A percentile compares a stretch with the other conserved stretches of the same genome.
phyloP scores from a whole-genome alignment of 768 basidiomycete species.

The Hypholoma fasciculare region DNA sequence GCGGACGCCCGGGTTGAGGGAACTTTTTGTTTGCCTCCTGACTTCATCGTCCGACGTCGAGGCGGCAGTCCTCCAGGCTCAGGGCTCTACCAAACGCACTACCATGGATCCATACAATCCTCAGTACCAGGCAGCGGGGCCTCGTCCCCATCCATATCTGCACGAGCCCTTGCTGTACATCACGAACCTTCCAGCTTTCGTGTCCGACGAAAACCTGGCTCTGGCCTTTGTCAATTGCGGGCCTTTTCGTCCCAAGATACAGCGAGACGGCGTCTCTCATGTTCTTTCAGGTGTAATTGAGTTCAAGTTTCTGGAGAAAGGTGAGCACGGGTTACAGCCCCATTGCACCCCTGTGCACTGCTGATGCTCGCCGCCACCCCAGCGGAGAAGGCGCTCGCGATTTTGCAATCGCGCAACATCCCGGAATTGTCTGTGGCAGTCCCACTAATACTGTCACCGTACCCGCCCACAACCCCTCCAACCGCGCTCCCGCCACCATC shows the following conservation, averaged over 20 bases:
- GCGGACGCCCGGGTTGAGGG: slow-evolving; percentile 8
- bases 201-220: slow-evolving; percentile 78
- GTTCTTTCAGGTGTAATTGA: slow-evolving; percentile 75
- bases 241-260: slow-evolving; percentile 79
- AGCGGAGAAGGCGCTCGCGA: slow-evolving; percentile 91
- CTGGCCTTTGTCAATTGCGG: slow-evolving; percentile 71
- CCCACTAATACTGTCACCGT: slow-evolving; percentile 74
- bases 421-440: slow-evolving; percentile 60
- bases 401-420: slow-evolving; percentile 74
- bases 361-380: slow-evolving; percentile 15
- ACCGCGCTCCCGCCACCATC: slow-evolving; percentile 74
- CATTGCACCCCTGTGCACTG: slow-evolving; percentile 5
- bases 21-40: slow-evolving; percentile 21
- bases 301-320: slow-evolving; percentile 81
- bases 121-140: slow-evolving; percentile 32
- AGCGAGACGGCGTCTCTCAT: slow-evolving; percentile 53
- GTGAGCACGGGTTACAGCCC: slow-evolving; percentile 37
- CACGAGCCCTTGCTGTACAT: slow-evolving; percentile 83
- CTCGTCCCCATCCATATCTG: slow-evolving; percentile 77
- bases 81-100: slow-evolving; percentile 27
- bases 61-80: slow-evolving; percentile 23
- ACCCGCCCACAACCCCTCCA: slow-evolving; percentile 77
- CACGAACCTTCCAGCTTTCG: slow-evolving; percentile 70
- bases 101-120: slow-evolving; percentile 47
- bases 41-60: slow-evolving; percentile 22